A percentile compares a stretch with the other conserved stretches of the same genome.
These are phyloP conservation scores for Nakazawaea wyomingensis DNA, from an alignment of 805 yeast genomes.

Conservation along the genomic window DNA sequence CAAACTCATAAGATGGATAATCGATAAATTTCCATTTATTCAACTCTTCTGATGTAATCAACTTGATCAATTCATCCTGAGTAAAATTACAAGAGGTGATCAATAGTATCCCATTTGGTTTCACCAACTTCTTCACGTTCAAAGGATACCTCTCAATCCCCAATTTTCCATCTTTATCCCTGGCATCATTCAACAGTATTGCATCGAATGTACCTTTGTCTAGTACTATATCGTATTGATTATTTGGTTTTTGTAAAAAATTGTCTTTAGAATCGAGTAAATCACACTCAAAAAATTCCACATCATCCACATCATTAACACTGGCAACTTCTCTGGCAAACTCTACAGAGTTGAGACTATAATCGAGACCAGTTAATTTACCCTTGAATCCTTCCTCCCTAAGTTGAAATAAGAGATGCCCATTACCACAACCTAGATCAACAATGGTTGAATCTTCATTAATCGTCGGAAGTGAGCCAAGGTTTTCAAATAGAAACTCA, in stretches of 20 bases:
- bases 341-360: conserved; percentile 71
- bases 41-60: conserved; percentile 44
- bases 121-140: conserved; percentile 53
- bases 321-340: conserved; percentile 63
- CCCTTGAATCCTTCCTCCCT: conserved; percentile 59
- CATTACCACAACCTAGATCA: conserved; percentile 96
- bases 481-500: conserved; percentile 56
- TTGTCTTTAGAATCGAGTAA: conserved; percentile 40
- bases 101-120: conserved; percentile 52
- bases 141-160: conserved; percentile 58
- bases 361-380: conserved; percentile 73
- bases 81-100: conserved; percentile 96
- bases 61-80: conserved; percentile 58
- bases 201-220: conserved; percentile 98
- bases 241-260: conserved; percentile 25
- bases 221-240: conserved; percentile 67
- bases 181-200: conserved; percentile 72
- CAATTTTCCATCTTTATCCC: conserved; percentile 39
- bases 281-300: conserved; percentile 64
- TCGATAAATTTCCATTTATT: conserved; percentile 59
- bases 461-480: conserved; percentile 28
- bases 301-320: conserved; percentile 29
- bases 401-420: conserved; percentile 75
- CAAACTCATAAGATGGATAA: conserved; percentile 83
- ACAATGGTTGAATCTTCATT: conserved; percentile 37